Percentiles rank a stretch among this genome's conserved stretches.
Conservation (phyloP, 1,284 basidiomycete genomes). For the Moesziomyces parantarcticus region DNA sequence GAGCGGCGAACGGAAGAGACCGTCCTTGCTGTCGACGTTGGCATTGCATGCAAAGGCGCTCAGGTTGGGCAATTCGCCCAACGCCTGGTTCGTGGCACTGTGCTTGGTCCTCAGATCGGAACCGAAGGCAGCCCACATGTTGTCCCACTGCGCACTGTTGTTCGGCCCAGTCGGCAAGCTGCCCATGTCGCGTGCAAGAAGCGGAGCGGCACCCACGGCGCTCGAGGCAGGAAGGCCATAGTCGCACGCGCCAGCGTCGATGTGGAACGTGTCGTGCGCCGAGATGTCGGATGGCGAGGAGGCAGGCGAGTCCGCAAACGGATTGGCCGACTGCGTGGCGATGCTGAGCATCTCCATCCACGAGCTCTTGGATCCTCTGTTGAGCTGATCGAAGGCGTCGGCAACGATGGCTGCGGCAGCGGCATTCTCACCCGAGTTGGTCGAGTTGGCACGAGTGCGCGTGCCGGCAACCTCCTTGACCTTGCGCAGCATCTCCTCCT, state of each 20-base stretch:
- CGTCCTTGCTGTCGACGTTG: slow-evolving; percentile 19
- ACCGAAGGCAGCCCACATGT: slow-evolving; percentile 28
- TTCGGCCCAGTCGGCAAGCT: background rate
- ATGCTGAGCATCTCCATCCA: slow-evolving; percentile 50
- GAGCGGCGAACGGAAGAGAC: slow-evolving; percentile 7
- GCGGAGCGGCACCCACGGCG: slow-evolving; percentile 1
- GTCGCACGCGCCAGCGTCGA: slow-evolving; percentile 45
- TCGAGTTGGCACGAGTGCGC: slow-evolving; percentile 30
- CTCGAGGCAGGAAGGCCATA: slow-evolving; percentile 7
- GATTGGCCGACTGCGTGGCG: slow-evolving; percentile 31
- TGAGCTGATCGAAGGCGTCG: slow-evolving; percentile 1
- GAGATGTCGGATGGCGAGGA: slow-evolving; percentile 34
- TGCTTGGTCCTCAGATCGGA: slow-evolving; percentile 20
- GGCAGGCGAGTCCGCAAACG: slow-evolving; percentile 37
- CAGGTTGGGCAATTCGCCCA: slow-evolving; percentile 17
- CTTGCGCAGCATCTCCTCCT: slow-evolving; percentile 35
- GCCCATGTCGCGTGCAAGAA: background rate
- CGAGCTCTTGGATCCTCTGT: slow-evolving; percentile 21
- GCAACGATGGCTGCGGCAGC: slow-evolving; percentile 2
- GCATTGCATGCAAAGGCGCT: slow-evolving; percentile 22
- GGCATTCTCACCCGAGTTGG: slow-evolving; percentile 20
- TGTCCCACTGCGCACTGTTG: slow-evolving; percentile 21
- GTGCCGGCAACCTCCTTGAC: slow-evolving; percentile 32
- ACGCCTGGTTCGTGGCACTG: background rate
- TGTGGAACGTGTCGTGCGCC: slow-evolving; percentile 26